phyloP scores from a whole-genome alignment of 139 green algal species.

The Desmodesmus armatus region DNA sequence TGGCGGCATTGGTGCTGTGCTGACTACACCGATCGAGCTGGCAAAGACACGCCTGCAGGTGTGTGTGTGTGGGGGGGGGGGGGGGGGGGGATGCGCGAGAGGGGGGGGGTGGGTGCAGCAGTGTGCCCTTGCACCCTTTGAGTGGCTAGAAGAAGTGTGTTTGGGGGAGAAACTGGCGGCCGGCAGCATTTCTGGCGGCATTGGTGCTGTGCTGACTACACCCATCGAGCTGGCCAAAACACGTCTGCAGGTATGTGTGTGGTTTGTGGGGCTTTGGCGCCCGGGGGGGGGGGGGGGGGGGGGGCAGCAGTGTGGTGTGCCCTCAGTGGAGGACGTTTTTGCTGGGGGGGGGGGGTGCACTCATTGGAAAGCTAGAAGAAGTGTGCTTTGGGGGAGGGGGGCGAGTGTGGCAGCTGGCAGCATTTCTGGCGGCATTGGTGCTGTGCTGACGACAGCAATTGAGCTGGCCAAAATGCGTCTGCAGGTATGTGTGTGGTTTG shows the following conservation, averaged over 20 bases:
- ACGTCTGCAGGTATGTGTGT: constrained; percentile 33
- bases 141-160: neutral
- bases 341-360: too few relatives aligned
- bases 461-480: constrained; percentile 80
- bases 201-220: constrained; percentile 80
- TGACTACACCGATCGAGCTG: constrained; percentile 88
- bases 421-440: constrained; percentile 77
- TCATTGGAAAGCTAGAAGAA: too few relatives aligned
- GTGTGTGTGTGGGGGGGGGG: neutral
- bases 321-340: too few relatives aligned
- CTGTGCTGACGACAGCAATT: constrained; percentile 81
- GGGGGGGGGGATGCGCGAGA: neutral
- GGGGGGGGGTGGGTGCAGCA: neutral
- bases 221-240: constrained; percentile 88
- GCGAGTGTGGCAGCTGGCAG: constrained; percentile 62
- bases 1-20: constrained; percentile 77
- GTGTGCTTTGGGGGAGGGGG: too few relatives aligned
- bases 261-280: too few relatives aligned
- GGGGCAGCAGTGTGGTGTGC: too few relatives aligned
- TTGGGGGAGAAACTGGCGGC: constrained; percentile 50
- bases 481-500: constrained; percentile 9
- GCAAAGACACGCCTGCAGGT: constrained; percentile 68
- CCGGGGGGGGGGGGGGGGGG: too few relatives aligned
- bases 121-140: neutral
- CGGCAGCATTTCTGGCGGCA: constrained; percentile 73